phyloP scores from a whole-genome alignment of 2,329 filamentous ascomycete species.

The Amauroascus niger region DNA sequence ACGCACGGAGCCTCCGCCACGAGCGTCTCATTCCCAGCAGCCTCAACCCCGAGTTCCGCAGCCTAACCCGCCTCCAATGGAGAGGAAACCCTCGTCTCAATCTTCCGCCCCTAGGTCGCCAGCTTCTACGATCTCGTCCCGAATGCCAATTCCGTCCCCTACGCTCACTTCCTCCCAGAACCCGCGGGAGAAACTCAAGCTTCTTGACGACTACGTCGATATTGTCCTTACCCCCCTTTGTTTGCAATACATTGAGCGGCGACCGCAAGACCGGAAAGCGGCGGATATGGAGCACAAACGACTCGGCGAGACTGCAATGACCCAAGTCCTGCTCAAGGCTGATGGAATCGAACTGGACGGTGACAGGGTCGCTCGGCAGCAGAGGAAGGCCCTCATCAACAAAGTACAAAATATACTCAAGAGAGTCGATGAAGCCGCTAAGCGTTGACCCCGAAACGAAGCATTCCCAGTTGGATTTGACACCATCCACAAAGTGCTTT shows the following conservation, averaged over 20 bases:
- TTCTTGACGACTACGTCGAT: constrained; percentile 31
- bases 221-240: constrained; percentile 21
- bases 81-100: neutral
- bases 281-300: constrained; percentile 38
- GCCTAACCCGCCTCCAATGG: neutral
- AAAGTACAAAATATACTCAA: constrained; percentile 35
- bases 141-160: constrained; percentile 1
- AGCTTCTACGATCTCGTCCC: neutral
- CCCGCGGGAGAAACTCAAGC: constrained; percentile 31
- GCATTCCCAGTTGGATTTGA: neutral
- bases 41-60: neutral
- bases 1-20: neutral
- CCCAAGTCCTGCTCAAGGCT: constrained; percentile 47
- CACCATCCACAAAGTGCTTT: neutral
- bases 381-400: constrained; percentile 38
- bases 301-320: constrained; percentile 37
- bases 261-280: constrained; percentile 33
- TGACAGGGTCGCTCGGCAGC: constrained; percentile 46
- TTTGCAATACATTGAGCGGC: constrained; percentile 16
- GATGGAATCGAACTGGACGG: constrained; percentile 61
- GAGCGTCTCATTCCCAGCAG: neutral
- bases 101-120: neutral
- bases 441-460: neutral
- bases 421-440: constrained; percentile 29
- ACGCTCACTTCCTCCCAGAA: constrained; percentile 11